These are phyloP conservation scores for Cyberlindnera saturnus DNA, from an alignment of 805 yeast genomes.

Conservation along the genomic window DNA sequence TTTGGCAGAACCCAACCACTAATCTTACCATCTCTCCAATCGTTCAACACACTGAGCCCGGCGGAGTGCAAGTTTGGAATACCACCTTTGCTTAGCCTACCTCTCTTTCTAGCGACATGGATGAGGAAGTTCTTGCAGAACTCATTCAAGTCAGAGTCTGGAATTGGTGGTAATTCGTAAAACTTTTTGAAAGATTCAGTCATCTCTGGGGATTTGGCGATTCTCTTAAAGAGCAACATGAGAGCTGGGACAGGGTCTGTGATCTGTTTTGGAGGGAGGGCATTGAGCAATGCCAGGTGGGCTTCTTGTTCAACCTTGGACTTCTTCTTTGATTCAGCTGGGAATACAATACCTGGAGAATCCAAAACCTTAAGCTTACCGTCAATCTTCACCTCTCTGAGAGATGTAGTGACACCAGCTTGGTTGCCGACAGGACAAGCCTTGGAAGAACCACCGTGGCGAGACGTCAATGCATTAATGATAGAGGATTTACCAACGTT, in stretches of 20 bases:
- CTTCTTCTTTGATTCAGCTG: conserved; percentile 50
- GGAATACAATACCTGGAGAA: conserved; percentile 98
- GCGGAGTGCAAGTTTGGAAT: conserved; percentile 85
- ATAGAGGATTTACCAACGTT: conserved; percentile 95
- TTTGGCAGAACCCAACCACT: conserved; percentile 85
- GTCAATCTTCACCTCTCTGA: conserved; percentile 90
- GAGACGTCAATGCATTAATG: conserved; percentile 79
- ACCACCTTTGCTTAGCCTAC: conserved; percentile 90
- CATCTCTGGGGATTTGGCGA: conserved; percentile 70
- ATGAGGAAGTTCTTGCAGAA: conserved; percentile 83
- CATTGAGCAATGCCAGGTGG: conserved; percentile 81
- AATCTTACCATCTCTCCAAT: conserved; percentile 96
- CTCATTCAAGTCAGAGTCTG: conserved; percentile 64
- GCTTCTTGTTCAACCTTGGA: conserved; percentile 69
- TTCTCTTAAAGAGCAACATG: conserved; percentile 64
- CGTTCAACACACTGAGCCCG: conserved; percentile 74
- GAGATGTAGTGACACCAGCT: conserved; percentile 92
- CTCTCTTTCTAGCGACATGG: conserved; percentile 88
- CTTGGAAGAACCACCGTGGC: conserved; percentile 65
- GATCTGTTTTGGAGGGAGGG: conserved; percentile 81
- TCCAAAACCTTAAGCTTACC: conserved; percentile 83
- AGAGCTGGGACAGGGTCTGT: conserved; percentile 83
- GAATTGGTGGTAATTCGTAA: conserved; percentile 77
- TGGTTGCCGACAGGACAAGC: conserved; percentile 97
- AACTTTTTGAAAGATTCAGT: conserved; percentile 66